Conservation (phyloP, 108 stramenopile species). For the Conticribra weissflogii region DNA sequence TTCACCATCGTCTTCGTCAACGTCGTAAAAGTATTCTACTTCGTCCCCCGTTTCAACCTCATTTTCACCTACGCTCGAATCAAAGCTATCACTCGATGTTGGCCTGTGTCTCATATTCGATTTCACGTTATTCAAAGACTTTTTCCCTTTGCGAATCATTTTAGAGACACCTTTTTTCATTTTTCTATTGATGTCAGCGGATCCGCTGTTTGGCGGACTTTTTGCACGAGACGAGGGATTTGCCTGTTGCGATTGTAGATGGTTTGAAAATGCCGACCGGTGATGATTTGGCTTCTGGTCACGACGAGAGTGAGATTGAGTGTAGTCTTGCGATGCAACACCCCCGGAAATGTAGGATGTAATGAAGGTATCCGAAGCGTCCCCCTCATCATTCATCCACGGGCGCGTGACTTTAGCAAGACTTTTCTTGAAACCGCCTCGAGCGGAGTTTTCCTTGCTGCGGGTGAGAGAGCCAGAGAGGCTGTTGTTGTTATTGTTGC, state of each 20-base stretch:
- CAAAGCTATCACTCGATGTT: background rate
- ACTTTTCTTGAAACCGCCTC: background rate
- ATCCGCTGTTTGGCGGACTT: background rate
- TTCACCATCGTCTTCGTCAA: background rate
- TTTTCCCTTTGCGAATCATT: background rate
- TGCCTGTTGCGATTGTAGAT: background rate
- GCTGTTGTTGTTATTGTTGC: background rate
- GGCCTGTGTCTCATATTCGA: background rate
- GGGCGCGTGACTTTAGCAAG: background rate
- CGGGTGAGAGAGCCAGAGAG: background rate
- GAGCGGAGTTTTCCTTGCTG: background rate
- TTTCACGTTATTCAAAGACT: background rate
- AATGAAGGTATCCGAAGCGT: background rate
- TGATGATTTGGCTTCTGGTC: background rate
- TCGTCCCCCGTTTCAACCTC: background rate
- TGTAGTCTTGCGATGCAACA: background rate
- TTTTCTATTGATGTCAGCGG: background rate
- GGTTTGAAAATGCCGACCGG: background rate
- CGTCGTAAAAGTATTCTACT: background rate
- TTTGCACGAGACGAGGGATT: background rate
- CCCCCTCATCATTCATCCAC: background rate
- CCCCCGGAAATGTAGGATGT: constrained; percentile 8
- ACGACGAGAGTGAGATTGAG: background rate
- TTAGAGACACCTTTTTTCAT: background rate
- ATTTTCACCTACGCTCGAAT: background rate